phyloP scores from a whole-genome alignment of 768 basidiomycete genomes.

The Russula griseocarnosa region DNA sequence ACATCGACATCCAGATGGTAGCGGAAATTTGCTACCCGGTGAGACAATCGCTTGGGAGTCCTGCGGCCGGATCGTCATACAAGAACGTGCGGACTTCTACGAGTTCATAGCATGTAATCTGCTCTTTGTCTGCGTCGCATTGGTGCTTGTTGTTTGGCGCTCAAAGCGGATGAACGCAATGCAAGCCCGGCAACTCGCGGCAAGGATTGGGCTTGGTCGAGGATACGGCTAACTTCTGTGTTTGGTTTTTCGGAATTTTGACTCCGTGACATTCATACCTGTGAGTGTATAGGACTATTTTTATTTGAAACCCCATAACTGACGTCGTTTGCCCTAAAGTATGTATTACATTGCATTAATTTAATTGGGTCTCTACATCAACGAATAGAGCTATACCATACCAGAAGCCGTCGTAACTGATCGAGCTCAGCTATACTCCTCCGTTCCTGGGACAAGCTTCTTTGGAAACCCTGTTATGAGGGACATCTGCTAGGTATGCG shows the following conservation, averaged over 20 bases:
- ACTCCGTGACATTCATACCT: constrained; percentile 1
- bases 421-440: constrained; percentile 1
- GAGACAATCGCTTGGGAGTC: constrained; percentile 87
- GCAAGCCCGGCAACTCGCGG: constrained; percentile 80
- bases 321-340: constrained; percentile 11
- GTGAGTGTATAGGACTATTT: constrained; percentile 9
- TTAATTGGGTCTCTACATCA: constrained; percentile 1
- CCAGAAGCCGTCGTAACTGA: neutral
- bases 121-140: constrained; percentile 60
- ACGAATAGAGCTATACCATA: constrained; percentile 13
- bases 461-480: neutral
- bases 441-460: neutral
- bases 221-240: constrained; percentile 18
- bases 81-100: constrained; percentile 83
- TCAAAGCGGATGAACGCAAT: constrained; percentile 63
- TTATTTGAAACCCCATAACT: neutral
- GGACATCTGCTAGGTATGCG: neutral
- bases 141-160: constrained; percentile 63
- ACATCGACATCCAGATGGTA: constrained; percentile 19
- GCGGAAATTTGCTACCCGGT: constrained; percentile 35
- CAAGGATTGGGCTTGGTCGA: constrained; percentile 68
- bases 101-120: constrained; percentile 88
- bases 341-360: constrained; percentile 19
- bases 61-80: constrained; percentile 77
- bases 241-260: constrained; percentile 5